phyloP scores from a whole-genome alignment of 2,329 filamentous ascomycete genomes.

The Tolypocladium endophyticum region DNA sequence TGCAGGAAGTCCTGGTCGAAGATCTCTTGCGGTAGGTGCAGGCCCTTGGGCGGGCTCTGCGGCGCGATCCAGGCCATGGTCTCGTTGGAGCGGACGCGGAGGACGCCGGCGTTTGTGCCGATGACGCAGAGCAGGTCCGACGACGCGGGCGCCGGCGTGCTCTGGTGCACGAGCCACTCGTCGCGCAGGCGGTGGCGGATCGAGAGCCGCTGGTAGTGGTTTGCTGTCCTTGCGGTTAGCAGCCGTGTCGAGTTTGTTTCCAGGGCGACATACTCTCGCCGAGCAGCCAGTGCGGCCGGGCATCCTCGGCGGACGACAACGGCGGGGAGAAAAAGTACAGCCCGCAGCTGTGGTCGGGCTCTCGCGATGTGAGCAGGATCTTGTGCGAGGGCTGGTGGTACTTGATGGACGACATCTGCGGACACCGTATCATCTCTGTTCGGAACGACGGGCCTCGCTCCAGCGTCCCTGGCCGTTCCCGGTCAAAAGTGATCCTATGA shows the following conservation, averaged over 20 bases:
- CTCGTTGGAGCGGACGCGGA: conserved; percentile 22
- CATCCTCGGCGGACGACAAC: conserved; percentile 14
- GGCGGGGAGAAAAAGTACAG: conserved; percentile 28
- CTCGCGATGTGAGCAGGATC: conserved; percentile 31
- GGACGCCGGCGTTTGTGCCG: conserved; percentile 37
- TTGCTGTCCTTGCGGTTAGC: conserved; percentile 10
- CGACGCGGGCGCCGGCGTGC: conserved; percentile 28
- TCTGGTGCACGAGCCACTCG: conserved; percentile 26
- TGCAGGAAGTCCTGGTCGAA: conserved; percentile 38
- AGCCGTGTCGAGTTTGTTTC: not conserved
- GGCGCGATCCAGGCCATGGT: conserved; percentile 23
- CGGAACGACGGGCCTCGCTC: conserved; percentile 6
- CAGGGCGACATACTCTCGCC: conserved; percentile 19
- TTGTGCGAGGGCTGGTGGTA: conserved; percentile 31
- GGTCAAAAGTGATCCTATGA: conserved; percentile 5
- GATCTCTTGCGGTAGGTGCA: conserved; percentile 23
- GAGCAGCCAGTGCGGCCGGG: conserved; percentile 26
- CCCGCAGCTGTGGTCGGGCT: conserved; percentile 18
- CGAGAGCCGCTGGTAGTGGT: conserved; percentile 20
- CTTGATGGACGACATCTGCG: conserved; percentile 34
- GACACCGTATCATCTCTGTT: conserved; percentile 25
- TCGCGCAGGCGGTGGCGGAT: conserved; percentile 13
- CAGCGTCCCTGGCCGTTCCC: conserved; percentile 1
- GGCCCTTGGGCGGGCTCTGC: conserved; percentile 7
- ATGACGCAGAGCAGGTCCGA: conserved; percentile 33